These are phyloP conservation scores for Cornus kousa DNA, from an alignment of 148 eudicot species.

Conservation along the genomic window DNA sequence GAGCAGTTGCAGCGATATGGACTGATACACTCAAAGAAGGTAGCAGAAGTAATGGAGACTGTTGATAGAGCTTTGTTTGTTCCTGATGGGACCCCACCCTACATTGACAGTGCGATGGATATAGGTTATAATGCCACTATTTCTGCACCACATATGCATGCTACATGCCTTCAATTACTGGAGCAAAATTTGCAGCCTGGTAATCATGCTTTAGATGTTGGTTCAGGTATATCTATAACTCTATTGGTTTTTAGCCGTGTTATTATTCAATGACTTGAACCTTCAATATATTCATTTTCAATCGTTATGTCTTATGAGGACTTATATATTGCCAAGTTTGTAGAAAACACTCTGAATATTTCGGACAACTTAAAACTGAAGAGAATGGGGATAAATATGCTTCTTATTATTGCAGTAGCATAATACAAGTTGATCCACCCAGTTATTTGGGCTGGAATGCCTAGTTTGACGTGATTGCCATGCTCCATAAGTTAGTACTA, in stretches of 20 bases:
- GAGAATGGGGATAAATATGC: too few species aligned
- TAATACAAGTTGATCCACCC: too few species aligned
- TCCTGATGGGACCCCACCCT: constrained; percentile 70
- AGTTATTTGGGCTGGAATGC: too few species aligned
- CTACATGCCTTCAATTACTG: constrained; percentile 80
- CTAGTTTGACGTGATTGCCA: too few species aligned
- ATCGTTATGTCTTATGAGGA: too few species aligned
- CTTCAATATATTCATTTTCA: too few species aligned
- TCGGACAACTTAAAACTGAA: too few species aligned
- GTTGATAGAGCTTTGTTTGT: constrained; percentile 92
- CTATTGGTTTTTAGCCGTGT: not conserved
- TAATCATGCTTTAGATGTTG: constrained; percentile 93
- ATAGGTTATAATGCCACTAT: constrained; percentile 94
- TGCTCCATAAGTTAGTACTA: too few species aligned
- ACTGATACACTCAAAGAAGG: constrained; percentile 63
- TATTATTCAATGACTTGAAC: too few species aligned
- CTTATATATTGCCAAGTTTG: too few species aligned
- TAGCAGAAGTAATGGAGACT: constrained; percentile 79
- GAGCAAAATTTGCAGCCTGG: constrained; percentile 84
- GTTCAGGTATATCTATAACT: constrained; percentile 66
- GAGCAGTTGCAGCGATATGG: constrained; percentile 62
- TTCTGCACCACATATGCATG: constrained; percentile 99
- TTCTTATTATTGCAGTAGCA: too few species aligned
- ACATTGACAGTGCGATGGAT: constrained; percentile 81
- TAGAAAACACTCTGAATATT: too few species aligned